Evolutionary conservation across 768 basidiomycete genomes (phyloP), one percentile per base, ranked within the genome.

Genomic region (Cystofilobasidium ferigula): DNA sequence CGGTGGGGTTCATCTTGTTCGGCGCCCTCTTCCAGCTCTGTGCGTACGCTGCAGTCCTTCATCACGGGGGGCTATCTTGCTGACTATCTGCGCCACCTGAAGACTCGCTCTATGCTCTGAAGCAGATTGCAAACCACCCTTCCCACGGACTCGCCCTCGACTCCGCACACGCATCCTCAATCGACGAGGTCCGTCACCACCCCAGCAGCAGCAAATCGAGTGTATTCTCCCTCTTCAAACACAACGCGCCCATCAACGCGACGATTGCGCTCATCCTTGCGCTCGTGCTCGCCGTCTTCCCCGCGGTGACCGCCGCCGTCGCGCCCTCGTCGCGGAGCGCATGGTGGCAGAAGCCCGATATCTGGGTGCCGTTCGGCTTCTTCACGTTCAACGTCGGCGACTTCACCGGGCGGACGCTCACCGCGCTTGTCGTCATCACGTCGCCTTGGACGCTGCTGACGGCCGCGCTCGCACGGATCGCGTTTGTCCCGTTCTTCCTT

Each of bases 281-380:
- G 14, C 32, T 64, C 30, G 59, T 57, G 1, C 63, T 64, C 43
- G n/a, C 45, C 28, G 63, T 64, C 34, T 64, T 64, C 47, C 63
- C 63, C 3, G 63, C 58, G 24, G 56, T 64, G n/a, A 64, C 63
- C 24, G 58, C 45, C 13, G 43, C 38, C 13, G 63, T 64, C 26
- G 34, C 16, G 9, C 56, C 63, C 18, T 58, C 40, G 63, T 45
- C n/a, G 20, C 22, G 0, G 36, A 28, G 0, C 57, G 57, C 6
- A 42, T n/a, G 63, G 57, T 58, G 56, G 47, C 47, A 38, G 28
- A n/a, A 34, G 26, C n/a, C 30, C 7, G 57, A n/a, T 16, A 42
- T 64, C 32, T 64, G 63, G 63, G 63, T 64, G 6, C 63, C 63
- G 9, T 10, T 64, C 14, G 63, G 63, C 20, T 58, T 64, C 30